Evolutionary conservation across 2,329 filamentous ascomycete genomes (phyloP).

Genomic region (Penicillium glabrum): DNA sequence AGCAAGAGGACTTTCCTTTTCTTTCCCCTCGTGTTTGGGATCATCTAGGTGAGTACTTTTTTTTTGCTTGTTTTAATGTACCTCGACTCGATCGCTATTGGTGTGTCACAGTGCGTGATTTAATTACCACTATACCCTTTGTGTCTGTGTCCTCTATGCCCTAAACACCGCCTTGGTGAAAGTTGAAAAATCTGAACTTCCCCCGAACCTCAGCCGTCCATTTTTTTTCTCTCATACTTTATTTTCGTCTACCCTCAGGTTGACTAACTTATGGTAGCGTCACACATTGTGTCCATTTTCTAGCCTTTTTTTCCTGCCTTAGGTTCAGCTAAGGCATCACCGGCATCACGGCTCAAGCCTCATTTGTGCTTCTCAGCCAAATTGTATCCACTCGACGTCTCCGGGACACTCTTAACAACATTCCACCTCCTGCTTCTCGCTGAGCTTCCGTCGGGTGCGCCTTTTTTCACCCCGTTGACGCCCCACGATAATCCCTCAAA

Average conservation of each 20-base stretch:
- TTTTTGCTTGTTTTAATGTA: background rate
- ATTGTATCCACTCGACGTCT: constrained; percentile 45
- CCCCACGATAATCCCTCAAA: constrained; percentile 57
- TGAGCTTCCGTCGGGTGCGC: constrained; percentile 35
- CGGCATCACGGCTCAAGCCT: constrained; percentile 42
- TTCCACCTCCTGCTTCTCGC: constrained; percentile 42
- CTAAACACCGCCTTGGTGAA: constrained; percentile 14
- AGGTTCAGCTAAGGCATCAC: constrained; percentile 39
- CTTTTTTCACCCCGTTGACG: constrained; percentile 38
- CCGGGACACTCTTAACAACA: constrained; percentile 49
- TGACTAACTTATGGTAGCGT: background rate
- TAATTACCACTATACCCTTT: constrained; percentile 9
- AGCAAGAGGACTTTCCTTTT: background rate
- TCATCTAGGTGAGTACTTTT: constrained; percentile 13
- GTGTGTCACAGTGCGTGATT: constrained; percentile 13
- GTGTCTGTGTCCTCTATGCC: constrained; percentile 8
- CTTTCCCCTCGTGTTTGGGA: background rate
- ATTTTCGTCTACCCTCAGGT: background rate
- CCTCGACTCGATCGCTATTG: background rate
- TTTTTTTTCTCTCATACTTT: constrained; percentile 20
- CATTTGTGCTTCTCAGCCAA: constrained; percentile 34
- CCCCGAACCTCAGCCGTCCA: constrained; percentile 13
- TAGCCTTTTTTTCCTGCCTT: constrained; percentile 32
- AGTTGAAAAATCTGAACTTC: constrained; percentile 18
- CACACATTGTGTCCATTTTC: constrained; percentile 1